A percentile compares a stretch with the other conserved stretches of the same genome.
phyloP scores from a whole-genome alignment of 441 rosid genomes.

The Theobroma grandiflorum region DNA sequence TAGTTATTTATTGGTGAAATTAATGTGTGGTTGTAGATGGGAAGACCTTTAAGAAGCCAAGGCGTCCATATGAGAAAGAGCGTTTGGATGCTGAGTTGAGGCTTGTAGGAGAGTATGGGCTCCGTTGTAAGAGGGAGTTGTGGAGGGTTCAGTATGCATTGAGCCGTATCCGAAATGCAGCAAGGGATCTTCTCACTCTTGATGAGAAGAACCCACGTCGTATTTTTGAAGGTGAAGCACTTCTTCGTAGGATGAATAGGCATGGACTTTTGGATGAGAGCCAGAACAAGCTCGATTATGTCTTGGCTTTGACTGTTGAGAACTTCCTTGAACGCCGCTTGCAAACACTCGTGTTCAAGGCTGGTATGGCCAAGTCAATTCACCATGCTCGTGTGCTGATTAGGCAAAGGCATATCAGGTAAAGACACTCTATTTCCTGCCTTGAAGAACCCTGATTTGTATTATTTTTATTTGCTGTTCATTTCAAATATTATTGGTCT shows the following conservation, averaged over 20 bases:
- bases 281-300: slow-evolving; percentile 93
- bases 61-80: slow-evolving; percentile 96
- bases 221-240: slow-evolving; percentile 90
- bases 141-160: slow-evolving; percentile 91
- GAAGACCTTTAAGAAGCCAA: slow-evolving; percentile 90
- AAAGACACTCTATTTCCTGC: background rate
- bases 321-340: slow-evolving; percentile 85
- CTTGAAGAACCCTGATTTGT: too few species aligned
- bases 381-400: slow-evolving; percentile 92
- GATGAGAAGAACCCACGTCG: slow-evolving; percentile 85
- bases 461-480: too few species aligned
- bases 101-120: slow-evolving; percentile 85
- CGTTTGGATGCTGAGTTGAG: slow-evolving; percentile 84
- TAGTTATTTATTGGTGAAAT: background rate
- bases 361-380: slow-evolving; percentile 91
- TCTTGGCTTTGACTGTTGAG: slow-evolving; percentile 86
- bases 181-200: slow-evolving; percentile 81
- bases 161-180: slow-evolving; percentile 88
- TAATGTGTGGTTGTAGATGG: slow-evolving; percentile 58
- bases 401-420: slow-evolving; percentile 94
- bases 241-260: slow-evolving; percentile 81
- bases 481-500: too few species aligned
- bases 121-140: slow-evolving; percentile 84
- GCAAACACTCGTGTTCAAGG: slow-evolving; percentile 81
- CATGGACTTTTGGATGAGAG: slow-evolving; percentile 83